Base-by-base conservation (phyloP, 2,329 filamentous ascomycete species). In the Aspergillus terreus region DNA sequence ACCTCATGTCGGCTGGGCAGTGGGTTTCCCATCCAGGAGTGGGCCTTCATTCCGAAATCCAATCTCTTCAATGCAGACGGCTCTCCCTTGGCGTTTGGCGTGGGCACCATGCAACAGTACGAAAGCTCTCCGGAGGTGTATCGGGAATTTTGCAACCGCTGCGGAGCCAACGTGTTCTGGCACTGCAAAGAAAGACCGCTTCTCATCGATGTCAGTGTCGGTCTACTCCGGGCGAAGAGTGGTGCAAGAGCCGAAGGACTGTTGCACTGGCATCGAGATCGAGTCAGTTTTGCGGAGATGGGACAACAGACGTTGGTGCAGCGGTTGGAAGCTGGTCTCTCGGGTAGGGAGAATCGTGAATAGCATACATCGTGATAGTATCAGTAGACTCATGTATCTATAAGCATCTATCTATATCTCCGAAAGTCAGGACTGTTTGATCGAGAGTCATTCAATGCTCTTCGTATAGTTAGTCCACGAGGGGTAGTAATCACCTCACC, bases 111-210 rank as follows among this genome's bases (percentile, higher is more conserved):
- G 50, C 75, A 74, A 47, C 71, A 62, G 11, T 85, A 85, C 61
- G 63, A 73, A 14, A 86, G 82, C 21, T 83, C 68, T 6, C 63
- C 71, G 0, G 77, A 75, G 0, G 78, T 83, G 3, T 69, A 73
- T 44, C 77, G 86, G 14, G 81, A 84, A 41, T 88, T 87, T 61
- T 89, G 85, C 62, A 66, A 68, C 1, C 61, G 49, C 1, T 89
- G 86, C 61, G 85, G 85, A 1, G 84, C 86, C 0, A 83, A 78
- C 0, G 75, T 84, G 3, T 87, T 87, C 60, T 87, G 82, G 79
- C 77, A 81, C 58, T 78, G 78, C 48, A 68, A 74, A 4, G 71
- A 72, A 53, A 71, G 83, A 36, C 75, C 79, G 0, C 75, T 76
- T 4, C 63, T 88, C 15, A 73, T 88, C 14, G 84, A 88, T 66